Evolutionary conservation across 1,139 yeast species (phyloP), one percentile per base, ranked within the genome.

Genomic region (Hyphopichia burtonii): DNA sequence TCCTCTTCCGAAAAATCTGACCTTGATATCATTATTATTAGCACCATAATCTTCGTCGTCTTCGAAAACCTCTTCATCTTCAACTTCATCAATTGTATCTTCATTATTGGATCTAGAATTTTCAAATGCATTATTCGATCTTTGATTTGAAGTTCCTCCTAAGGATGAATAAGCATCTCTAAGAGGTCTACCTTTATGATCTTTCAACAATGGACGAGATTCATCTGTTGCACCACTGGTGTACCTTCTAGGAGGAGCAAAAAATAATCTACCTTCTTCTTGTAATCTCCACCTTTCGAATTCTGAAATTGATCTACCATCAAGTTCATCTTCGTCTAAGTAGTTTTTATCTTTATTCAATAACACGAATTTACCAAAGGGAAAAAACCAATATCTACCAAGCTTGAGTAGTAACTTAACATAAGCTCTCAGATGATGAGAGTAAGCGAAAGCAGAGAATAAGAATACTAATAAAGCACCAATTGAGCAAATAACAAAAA

Each of bases 341-440:
- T 93, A 93, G 52, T 86, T 85, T 48, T 86, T 83, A 53, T 89
- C 96, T 47, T 81, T 82, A 46, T 77, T 78, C 49, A 93, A 72
- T 44, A 89, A 78, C 1, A 93, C 96, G 55, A 88, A 83, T 55
- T 86, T 88, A 7, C 98, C 98, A 68, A 91, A 93, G 2, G 99
- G 99, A 61, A 73, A 79, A 32, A 88, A 63, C 60, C 91, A 71
- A 58, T 87, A 93, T 18, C 65, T 63, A 3, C 94, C 96, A 41
- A 91, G 61, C 32, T 76, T 74, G 58, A 77, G 76, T 35, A 86
- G 68, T 11, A 86, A 69, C 40, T 63, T 71, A 4, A 88, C 83
- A 56, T 93, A 93, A 2, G 64, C 65, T 50, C 76, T 57, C 64
- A 64, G 67, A 17, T 60, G 56, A 17, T 63, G 56, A 42, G 61